phyloP scores from a whole-genome alignment of 2,329 filamentous ascomycete species.

The Fusarium temperatum region DNA sequence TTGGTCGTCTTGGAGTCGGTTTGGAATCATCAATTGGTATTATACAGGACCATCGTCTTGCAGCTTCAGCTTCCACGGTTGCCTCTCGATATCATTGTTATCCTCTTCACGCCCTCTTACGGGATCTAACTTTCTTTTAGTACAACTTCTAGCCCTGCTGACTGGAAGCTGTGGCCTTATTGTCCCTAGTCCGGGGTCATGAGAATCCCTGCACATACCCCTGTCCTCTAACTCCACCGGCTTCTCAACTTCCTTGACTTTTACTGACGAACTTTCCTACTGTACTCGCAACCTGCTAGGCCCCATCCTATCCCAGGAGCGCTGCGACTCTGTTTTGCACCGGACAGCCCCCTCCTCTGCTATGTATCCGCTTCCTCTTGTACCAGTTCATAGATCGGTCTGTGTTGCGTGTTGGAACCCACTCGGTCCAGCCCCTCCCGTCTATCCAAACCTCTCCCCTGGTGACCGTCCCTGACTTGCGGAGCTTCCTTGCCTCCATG shows the following conservation, averaged over 20 bases:
- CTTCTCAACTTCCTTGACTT: slow-evolving; percentile 39
- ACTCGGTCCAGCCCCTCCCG: slow-evolving; percentile 42
- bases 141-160: slow-evolving; percentile 34
- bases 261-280: slow-evolving; percentile 36
- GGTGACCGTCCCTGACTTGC: slow-evolving; percentile 39
- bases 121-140: slow-evolving; percentile 13
- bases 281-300: slow-evolving; percentile 33
- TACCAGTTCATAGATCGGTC: slow-evolving; percentile 43
- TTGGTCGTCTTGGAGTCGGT: slow-evolving; percentile 40
- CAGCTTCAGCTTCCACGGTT: slow-evolving; percentile 13
- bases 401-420: slow-evolving; percentile 38
- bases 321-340: slow-evolving; percentile 40
- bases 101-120: neutral
- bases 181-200: slow-evolving; percentile 39
- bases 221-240: slow-evolving; percentile 27
- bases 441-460: slow-evolving; percentile 41
- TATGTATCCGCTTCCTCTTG: slow-evolving; percentile 28
- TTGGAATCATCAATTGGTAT: slow-evolving; percentile 22
- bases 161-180: slow-evolving; percentile 39
- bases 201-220: slow-evolving; percentile 25
- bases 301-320: slow-evolving; percentile 34
- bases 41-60: slow-evolving; percentile 30
- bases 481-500: slow-evolving; percentile 39
- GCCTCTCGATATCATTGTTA: slow-evolving; percentile 8
- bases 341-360: slow-evolving; percentile 27